Percentiles rank a stretch among this genome's conserved stretches.
phyloP scores from a whole-genome alignment of 2,329 filamentous ascomycete species.

The Orbilia javanica region DNA sequence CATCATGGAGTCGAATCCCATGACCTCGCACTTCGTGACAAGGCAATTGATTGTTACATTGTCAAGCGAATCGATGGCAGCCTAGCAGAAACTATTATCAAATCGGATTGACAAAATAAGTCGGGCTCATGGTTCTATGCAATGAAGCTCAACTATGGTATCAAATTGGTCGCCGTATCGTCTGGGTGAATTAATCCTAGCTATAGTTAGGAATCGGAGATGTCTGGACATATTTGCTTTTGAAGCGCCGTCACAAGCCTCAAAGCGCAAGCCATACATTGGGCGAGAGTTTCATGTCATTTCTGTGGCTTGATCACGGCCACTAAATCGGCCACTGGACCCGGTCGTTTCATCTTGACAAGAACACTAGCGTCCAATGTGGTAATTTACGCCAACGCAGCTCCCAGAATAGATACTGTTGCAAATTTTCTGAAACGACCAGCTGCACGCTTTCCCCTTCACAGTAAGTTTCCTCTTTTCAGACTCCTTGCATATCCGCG shows the following conservation, averaged over 20 bases:
- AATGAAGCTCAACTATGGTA: not conserved
- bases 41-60: not conserved
- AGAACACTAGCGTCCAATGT: conserved; percentile 8
- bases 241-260: conserved; percentile 15
- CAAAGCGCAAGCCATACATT: conserved; percentile 37
- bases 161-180: conserved; percentile 41
- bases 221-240: conserved; percentile 27
- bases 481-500: conserved; percentile 19
- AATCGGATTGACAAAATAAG: conserved; percentile 3
- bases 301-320: conserved; percentile 26
- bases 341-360: conserved; percentile 49
- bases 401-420: conserved; percentile 36
- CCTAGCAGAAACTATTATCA: conserved; percentile 17
- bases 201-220: not conserved
- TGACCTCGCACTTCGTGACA: not conserved
- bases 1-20: not conserved
- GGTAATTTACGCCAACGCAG: conserved; percentile 27
- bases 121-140: not conserved
- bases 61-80: conserved; percentile 6
- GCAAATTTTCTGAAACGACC: conserved; percentile 35
- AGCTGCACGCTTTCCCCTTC: conserved; percentile 14
- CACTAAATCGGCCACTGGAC: conserved; percentile 3
- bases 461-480: conserved; percentile 24
- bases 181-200: conserved; percentile 19
- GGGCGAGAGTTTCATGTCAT: conserved; percentile 33